phyloP scores from a whole-genome alignment of 2,329 filamentous ascomycete species.

The Cladorrhinum sp. region DNA sequence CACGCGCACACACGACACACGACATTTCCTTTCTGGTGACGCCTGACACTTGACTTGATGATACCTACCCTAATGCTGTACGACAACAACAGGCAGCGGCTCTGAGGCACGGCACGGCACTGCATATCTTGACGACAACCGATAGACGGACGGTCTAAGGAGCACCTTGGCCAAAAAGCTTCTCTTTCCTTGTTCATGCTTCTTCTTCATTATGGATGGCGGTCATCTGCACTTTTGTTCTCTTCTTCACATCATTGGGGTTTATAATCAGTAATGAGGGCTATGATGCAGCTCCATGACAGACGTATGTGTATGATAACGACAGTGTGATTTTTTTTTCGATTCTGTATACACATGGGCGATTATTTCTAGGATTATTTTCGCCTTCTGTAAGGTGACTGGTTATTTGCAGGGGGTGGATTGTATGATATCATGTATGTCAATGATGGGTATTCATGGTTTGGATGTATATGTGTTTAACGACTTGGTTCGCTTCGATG shows the following conservation, averaged over 20 bases:
- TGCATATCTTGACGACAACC: conserved; percentile 2
- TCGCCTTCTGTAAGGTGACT: background rate
- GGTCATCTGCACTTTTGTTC: background rate
- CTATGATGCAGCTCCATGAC: background rate
- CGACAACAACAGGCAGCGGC: conserved; percentile 10
- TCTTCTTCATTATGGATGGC: background rate
- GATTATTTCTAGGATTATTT: background rate
- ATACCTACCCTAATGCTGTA: conserved; percentile 14
- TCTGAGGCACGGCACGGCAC: conserved; percentile 4
- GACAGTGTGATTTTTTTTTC: background rate
- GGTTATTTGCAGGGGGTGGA: background rate
- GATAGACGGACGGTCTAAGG: conserved; percentile 3
- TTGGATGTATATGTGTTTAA: background rate
- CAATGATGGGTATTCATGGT: background rate
- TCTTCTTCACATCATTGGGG: background rate
- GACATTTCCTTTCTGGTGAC: background rate
- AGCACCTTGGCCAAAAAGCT: background rate
- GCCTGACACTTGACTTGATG: background rate
- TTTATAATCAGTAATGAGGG: background rate
- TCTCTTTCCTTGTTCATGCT: background rate
- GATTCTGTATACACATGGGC: background rate
- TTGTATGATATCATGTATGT: conserved; percentile 8
- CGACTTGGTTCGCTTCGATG: background rate
- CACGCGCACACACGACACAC: conserved; percentile 4
- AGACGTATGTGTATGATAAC: background rate